Conservation (phyloP, 768 basidiomycete species). For the Phanerochaete sordida region DNA sequence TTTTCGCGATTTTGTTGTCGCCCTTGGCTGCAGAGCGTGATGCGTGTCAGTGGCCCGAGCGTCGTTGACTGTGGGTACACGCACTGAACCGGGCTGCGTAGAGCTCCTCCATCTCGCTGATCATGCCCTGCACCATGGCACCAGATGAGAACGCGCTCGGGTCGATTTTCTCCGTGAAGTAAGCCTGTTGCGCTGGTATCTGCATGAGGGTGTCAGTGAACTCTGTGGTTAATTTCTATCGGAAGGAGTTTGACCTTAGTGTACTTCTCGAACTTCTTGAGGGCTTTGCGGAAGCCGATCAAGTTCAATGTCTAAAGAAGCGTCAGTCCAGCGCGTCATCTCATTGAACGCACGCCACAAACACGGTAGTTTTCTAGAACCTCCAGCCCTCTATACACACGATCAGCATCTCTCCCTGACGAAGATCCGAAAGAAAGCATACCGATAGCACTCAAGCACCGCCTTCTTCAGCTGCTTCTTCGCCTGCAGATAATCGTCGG, state of each 20-base stretch:
- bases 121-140: slow-evolving; percentile 56
- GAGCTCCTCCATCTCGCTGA: slow-evolving; percentile 71
- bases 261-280: slow-evolving; percentile 84
- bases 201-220: slow-evolving; percentile 21
- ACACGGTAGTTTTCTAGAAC: slow-evolving; percentile 88
- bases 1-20: slow-evolving; percentile 73
- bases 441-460: slow-evolving; percentile 81
- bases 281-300: slow-evolving; percentile 82
- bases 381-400: slow-evolving; percentile 62
- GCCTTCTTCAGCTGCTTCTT: slow-evolving; percentile 84
- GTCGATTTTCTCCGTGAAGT: slow-evolving; percentile 79
- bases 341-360: slow-evolving; percentile 20
- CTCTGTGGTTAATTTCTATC: not conserved
- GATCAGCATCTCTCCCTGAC: not conserved
- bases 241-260: slow-evolving; percentile 47
- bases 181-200: slow-evolving; percentile 70
- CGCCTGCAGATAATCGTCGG: slow-evolving; percentile 81
- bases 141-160: slow-evolving; percentile 65
- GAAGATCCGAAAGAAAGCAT: not conserved
- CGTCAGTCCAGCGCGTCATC: slow-evolving; percentile 7
- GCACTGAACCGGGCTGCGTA: slow-evolving; percentile 77
- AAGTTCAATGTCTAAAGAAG: slow-evolving; percentile 69
- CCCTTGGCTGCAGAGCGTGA: slow-evolving; percentile 46
- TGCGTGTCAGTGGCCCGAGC: not conserved
- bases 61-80: slow-evolving; percentile 21